Percentiles rank a stretch among this genome's conserved stretches.
Evolutionary conservation across 2,329 filamentous ascomycete genomes (phyloP).

Genomic region (Coleophoma cylindrospora): DNA sequence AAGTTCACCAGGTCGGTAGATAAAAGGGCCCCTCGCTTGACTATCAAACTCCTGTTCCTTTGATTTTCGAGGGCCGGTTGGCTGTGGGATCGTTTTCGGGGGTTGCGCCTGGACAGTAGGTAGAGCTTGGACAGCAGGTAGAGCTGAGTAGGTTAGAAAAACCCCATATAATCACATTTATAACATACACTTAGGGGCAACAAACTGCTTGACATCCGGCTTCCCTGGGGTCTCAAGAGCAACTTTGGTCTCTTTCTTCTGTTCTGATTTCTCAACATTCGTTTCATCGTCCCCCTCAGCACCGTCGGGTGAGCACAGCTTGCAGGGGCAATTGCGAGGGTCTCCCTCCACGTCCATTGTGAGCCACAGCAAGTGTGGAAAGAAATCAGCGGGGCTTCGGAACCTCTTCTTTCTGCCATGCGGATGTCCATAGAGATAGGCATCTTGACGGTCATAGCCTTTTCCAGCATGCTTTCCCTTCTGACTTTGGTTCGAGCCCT

Average conservation of each 20-base stretch:
- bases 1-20: slow-evolving; percentile 49
- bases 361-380: slow-evolving; percentile 54
- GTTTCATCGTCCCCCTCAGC: slow-evolving; percentile 29
- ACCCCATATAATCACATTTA: too few species aligned
- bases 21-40: slow-evolving; percentile 37
- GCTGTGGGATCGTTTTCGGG: slow-evolving; percentile 1
- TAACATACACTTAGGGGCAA: too few species aligned
- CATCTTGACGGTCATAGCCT: slow-evolving; percentile 49
- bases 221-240: slow-evolving; percentile 3
- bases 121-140: too few species aligned
- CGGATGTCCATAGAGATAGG: slow-evolving; percentile 56
- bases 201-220: slow-evolving; percentile 7
- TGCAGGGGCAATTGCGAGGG: slow-evolving; percentile 48
- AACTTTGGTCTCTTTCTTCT: slow-evolving; percentile 5
- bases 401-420: slow-evolving; percentile 50
- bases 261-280: slow-evolving; percentile 5
- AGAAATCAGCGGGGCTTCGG: slow-evolving; percentile 54
- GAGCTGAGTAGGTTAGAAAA: too few species aligned
- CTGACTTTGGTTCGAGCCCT: slow-evolving; percentile 31
- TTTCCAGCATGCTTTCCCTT: slow-evolving; percentile 38
- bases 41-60: slow-evolving; percentile 44
- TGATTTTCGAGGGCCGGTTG: slow-evolving; percentile 27
- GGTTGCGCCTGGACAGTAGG: too few species aligned
- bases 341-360: slow-evolving; percentile 46
- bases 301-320: slow-evolving; percentile 49